These are phyloP conservation scores for Phytophthora palmivora DNA, from an alignment of 352 stramenopile genomes.

Conservation along the genomic window DNA sequence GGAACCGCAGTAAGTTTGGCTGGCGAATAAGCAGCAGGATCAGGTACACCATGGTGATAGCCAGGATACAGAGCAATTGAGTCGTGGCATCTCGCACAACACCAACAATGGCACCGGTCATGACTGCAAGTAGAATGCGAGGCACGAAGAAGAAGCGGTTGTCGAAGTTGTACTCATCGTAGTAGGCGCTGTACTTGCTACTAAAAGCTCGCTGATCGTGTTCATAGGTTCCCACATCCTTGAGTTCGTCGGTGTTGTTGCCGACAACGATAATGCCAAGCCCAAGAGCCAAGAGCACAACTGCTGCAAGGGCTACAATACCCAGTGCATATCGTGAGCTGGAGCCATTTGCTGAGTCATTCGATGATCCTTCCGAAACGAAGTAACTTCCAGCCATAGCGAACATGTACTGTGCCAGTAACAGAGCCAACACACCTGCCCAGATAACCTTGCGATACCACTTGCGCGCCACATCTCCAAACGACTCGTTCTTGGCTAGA, in stretches of 20 bases:
- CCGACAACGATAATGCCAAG: conserved; percentile 76
- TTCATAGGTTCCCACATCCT: conserved; percentile 77
- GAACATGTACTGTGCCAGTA: conserved; percentile 89
- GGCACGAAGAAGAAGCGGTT: conserved; percentile 91
- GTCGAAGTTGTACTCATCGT: conserved; percentile 91
- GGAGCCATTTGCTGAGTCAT: conserved; percentile 38
- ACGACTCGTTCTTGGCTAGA: conserved; percentile 67
- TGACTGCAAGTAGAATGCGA: conserved; percentile 72
- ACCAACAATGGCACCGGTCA: conserved; percentile 78
- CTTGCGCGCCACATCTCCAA: conserved; percentile 57
- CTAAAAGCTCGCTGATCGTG: conserved; percentile 84
- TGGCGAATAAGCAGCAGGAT: conserved; percentile 72
- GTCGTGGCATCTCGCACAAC: conserved; percentile 69
- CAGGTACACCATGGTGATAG: conserved; percentile 74
- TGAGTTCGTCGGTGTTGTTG: conserved; percentile 70
- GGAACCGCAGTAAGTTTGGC: conserved; percentile 80
- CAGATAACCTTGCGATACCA: conserved; percentile 89
- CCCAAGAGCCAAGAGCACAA: conserved; percentile 65
- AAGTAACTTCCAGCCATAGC: conserved; percentile 85
- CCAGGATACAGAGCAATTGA: conserved; percentile 81
- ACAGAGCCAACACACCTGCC: conserved; percentile 66
- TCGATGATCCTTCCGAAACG: conserved; percentile 50
- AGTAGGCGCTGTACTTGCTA: conserved; percentile 87
- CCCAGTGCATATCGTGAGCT: conserved; percentile 53
- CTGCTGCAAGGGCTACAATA: conserved; percentile 50